Base-by-base conservation (phyloP, 257 asterid species). In the Salvia miltiorrhiza region DNA sequence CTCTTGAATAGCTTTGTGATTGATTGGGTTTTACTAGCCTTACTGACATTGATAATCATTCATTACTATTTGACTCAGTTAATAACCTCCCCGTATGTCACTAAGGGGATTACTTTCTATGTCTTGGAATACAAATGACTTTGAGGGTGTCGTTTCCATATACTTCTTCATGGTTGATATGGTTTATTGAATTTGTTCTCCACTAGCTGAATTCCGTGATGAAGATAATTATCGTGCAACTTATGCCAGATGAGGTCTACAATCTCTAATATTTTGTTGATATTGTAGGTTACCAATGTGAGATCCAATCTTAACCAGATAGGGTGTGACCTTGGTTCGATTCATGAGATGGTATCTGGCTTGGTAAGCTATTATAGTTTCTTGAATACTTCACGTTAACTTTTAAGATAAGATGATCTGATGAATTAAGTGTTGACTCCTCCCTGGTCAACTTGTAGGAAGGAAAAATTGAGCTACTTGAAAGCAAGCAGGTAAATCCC, bases 391-490 rank as follows among this genome's bases (percentile, higher is more conserved):
- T 62, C 53, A 58, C 47, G 14, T 19, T 57, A 37, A 44, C 45
- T 59, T 41, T 26, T 50, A 17, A 26, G 24, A 4, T 68, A 17
- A 7, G 55, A 35, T 53, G 48, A 20, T 35, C 32, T 20, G 45
- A 26, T n/a, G 23, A 33, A 10, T 63, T 70, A 43, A 45, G 61
- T 69, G 10, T 71, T 32, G 23, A 68, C 63, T 54, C 49, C 12
- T 32, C 73, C 69, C 7, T 63, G 62, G 33, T 71, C 49, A 49
- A 77, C 67, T 76, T 68, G 41, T 82, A 89, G 96, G 96, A 89
- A 83, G 95, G 92, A 54, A 89, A 89, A 70, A 76, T 89, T 55
- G 92, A 85, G 52, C 87, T 85, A 78, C 89, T 89, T 63, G 95
- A 89, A 83, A 76, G 87, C 80, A 89, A 87, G 80, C 96, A 89